phyloP scores from a whole-genome alignment of 805 yeast species.

The Lachancea sp. region DNA sequence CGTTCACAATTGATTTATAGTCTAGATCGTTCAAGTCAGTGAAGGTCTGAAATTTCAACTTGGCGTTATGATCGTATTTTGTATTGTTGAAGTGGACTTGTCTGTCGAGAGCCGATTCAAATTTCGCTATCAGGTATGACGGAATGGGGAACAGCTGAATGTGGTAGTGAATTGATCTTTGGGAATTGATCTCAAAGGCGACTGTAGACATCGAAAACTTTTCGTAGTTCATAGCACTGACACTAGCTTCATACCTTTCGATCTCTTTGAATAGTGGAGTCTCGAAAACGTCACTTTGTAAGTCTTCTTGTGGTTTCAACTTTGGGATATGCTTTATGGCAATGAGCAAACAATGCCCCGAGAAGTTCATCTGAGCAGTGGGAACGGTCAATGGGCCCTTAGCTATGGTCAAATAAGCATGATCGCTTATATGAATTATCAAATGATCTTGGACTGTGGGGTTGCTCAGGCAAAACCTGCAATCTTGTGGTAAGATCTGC shows the following conservation, averaged over 20 bases:
- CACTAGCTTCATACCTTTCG: conserved; percentile 38
- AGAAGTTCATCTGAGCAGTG: conserved; percentile 43
- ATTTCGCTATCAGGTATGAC: conserved; percentile 35
- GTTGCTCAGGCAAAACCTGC: conserved; percentile 81
- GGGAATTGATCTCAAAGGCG: conserved; percentile 63
- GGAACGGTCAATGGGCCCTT: conserved; percentile 76
- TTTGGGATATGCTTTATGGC: conserved; percentile 71
- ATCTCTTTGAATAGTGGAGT: conserved; percentile 42
- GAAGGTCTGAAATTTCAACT: conserved; percentile 38
- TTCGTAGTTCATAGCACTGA: conserved; percentile 43
- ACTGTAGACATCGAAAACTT: conserved; percentile 45
- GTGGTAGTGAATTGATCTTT: conserved; percentile 65
- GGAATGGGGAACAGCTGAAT: conserved; percentile 72
- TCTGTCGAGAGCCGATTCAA: conserved; percentile 42
- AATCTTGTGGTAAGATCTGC: conserved; percentile 48
- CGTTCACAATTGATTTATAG: conserved; percentile 13
- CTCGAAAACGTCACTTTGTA: conserved; percentile 21
- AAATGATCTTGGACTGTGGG: conserved; percentile 73
- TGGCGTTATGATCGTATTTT: conserved; percentile 38
- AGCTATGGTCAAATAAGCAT: conserved; percentile 66
- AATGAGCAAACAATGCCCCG: conserved; percentile 77
- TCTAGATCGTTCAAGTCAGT: conserved; percentile 20
- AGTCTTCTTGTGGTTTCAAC: conserved; percentile 24
- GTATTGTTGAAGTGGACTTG: conserved; percentile 43
- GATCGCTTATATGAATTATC: conserved; percentile 67